Conservation (phyloP, 768 basidiomycete genomes). For the Pleurotus cornucopiae region DNA sequence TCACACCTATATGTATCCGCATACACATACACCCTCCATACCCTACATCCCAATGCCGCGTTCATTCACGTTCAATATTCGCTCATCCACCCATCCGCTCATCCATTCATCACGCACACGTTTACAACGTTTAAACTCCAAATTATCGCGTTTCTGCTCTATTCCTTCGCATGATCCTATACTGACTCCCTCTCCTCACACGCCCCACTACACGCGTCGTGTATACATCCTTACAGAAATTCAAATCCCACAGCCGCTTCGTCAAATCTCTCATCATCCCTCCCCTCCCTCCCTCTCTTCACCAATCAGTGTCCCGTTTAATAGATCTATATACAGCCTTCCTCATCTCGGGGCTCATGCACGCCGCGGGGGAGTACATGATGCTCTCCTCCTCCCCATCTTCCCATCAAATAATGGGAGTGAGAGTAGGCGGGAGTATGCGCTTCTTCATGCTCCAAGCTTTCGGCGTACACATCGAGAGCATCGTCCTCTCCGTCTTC, state of each 20-base stretch:
- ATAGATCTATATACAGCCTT: conserved; percentile 27
- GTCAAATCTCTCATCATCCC: conserved; percentile 20
- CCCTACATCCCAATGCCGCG: too few relatives aligned
- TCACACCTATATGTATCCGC: too few relatives aligned
- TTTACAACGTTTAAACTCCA: neutral
- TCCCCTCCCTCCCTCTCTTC: conserved; percentile 2
- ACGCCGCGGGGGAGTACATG: conserved; percentile 20
- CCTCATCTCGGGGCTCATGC: conserved; percentile 24
- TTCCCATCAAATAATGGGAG: neutral
- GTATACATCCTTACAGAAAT: neutral
- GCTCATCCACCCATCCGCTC: too few relatives aligned
- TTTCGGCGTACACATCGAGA: conserved; percentile 23
- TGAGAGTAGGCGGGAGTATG: conserved; percentile 10
- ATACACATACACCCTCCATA: too few relatives aligned
- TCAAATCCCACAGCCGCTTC: conserved; percentile 18
- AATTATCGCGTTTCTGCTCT: neutral
- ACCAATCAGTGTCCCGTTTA: too few relatives aligned
- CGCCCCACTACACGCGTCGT: too few relatives aligned
- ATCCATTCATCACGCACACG: too few relatives aligned
- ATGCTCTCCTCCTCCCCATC: neutral
- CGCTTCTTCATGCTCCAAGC: conserved; percentile 25
- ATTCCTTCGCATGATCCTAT: conserved; percentile 4
- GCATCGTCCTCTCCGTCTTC: conserved; percentile 20
- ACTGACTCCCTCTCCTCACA: conserved; percentile 6
- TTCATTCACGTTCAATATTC: too few relatives aligned